A percentile compares a stretch with the other conserved stretches of the same genome.
These are phyloP conservation scores for Torulaspora microellipsoides DNA, from an alignment of 805 yeast species.

Conservation along the genomic window DNA sequence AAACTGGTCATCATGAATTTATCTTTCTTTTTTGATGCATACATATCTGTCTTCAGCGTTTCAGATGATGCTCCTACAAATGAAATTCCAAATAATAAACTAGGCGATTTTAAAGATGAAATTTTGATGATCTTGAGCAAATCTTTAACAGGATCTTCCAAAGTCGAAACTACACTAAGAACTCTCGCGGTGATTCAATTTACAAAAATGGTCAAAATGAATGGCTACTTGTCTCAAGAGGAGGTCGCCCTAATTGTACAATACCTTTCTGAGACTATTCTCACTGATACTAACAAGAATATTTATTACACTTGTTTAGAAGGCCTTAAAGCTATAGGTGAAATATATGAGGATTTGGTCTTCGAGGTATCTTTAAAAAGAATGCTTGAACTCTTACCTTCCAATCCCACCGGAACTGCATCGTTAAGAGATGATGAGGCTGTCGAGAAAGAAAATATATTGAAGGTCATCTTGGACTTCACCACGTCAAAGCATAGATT, in stretches of 20 bases:
- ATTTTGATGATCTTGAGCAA: constrained; percentile 64
- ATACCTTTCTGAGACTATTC: constrained; percentile 57
- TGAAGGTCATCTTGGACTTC: constrained; percentile 35
- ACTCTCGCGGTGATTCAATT: constrained; percentile 63
- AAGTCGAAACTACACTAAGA: constrained; percentile 63
- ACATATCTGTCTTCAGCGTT: constrained; percentile 39
- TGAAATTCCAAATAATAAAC: constrained; percentile 30
- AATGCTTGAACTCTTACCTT: constrained; percentile 48
- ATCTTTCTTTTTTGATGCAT: constrained; percentile 53
- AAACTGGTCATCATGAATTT: constrained; percentile 55
- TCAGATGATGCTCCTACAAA: neutral
- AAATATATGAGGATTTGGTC: constrained; percentile 36
- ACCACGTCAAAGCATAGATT: constrained; percentile 31
- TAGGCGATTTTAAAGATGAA: constrained; percentile 56
- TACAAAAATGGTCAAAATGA: constrained; percentile 49
- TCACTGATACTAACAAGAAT: constrained; percentile 47
- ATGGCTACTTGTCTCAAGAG: constrained; percentile 44
- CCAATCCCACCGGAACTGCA: constrained; percentile 33
- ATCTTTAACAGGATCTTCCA: constrained; percentile 62
- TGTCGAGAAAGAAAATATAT: constrained; percentile 32
- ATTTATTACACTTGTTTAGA: constrained; percentile 50
- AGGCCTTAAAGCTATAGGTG: constrained; percentile 46
- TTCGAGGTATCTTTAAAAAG: constrained; percentile 50
- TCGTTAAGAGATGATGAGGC: constrained; percentile 24
- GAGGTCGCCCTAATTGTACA: constrained; percentile 63